Base-by-base conservation (phyloP, 805 yeast species). In the Citeromyces nyonsensis region DNA sequence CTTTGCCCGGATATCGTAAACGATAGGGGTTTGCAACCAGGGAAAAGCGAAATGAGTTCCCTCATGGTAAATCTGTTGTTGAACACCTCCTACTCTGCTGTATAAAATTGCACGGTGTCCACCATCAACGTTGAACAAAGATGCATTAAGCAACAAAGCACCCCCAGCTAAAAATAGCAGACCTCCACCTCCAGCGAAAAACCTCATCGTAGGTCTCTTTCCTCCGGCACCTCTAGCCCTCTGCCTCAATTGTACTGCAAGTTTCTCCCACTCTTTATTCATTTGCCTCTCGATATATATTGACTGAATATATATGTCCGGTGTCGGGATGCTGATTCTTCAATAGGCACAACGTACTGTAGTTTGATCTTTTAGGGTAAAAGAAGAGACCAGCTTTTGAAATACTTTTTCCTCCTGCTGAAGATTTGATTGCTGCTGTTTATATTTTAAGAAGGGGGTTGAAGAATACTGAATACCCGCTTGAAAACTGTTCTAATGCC, bases 61-160 rank as follows among this genome's bases (percentile, higher is more conserved):
- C 61, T 91, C 98, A 31, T 71, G 71, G 52, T 76, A 84, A 41
- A 91, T 83, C 38, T 64, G 69, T 11, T 86, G 74, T 49, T 74
- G 80, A 31, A 91, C 76, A 50, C 98, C 98, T 32, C 72, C 66
- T 18, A 85, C 32, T 50, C 98, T 73, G 15, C 94, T 84, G 54
- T 91, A 91, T 26, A 91, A 69, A 48, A 91, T 86, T 11, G 96
- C 98, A 51, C 98, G 69, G 56, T 88, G 97, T 57, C 98, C 98
- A 73, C 98, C 98, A 56, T 91, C 97, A 38, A 91, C 98, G 51
- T 77, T 79, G 58, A 75, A 79, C 25, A 79, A 57, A 1, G 85
- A 62, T 27, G 70, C 58, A 43, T 74, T 70, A 26, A 68, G 40
- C 15, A 66, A 49, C 28, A 69, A 32, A 3, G 72, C 68, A 36